Conservation (phyloP, 2,329 filamentous ascomycete species). For the Dryadomyces sulphureus region DNA sequence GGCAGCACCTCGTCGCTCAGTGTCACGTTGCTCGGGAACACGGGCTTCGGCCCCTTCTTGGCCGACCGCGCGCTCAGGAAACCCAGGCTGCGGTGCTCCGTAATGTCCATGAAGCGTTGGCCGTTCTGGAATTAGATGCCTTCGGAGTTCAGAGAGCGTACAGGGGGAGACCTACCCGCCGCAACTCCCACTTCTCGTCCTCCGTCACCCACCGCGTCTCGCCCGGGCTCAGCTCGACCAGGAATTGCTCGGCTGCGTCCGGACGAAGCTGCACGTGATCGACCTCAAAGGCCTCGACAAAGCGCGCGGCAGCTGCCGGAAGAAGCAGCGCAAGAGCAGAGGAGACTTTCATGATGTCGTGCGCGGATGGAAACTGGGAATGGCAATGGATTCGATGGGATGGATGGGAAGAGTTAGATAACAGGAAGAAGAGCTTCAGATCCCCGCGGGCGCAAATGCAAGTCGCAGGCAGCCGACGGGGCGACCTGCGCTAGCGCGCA, state of each 20-base stretch:
- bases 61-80: constrained; percentile 21
- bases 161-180: constrained; percentile 42
- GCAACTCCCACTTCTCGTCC: constrained; percentile 86
- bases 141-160: background rate
- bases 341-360: constrained; percentile 36
- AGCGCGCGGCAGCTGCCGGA: constrained; percentile 39
- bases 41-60: constrained; percentile 53
- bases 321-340: constrained; percentile 38
- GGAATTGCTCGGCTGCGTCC: constrained; percentile 39
- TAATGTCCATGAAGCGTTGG: constrained; percentile 89
- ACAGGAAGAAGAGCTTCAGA: background rate
- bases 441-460: background rate
- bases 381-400: background rate
- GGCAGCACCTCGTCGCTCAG: constrained; percentile 52
- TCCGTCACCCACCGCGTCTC: constrained; percentile 80
- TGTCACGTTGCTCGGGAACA: constrained; percentile 20
- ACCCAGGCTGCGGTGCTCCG: constrained; percentile 54
- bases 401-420: background rate
- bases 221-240: constrained; percentile 75
- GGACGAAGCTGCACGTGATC: constrained; percentile 34
- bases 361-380: too few relatives aligned
- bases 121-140: constrained; percentile 45
- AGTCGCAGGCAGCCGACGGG: background rate
- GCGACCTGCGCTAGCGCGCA: background rate
- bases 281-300: constrained; percentile 35